Evolutionary conservation across 2,329 filamentous ascomycete species (phyloP).

Genomic region (Ophiostoma montium): DNA sequence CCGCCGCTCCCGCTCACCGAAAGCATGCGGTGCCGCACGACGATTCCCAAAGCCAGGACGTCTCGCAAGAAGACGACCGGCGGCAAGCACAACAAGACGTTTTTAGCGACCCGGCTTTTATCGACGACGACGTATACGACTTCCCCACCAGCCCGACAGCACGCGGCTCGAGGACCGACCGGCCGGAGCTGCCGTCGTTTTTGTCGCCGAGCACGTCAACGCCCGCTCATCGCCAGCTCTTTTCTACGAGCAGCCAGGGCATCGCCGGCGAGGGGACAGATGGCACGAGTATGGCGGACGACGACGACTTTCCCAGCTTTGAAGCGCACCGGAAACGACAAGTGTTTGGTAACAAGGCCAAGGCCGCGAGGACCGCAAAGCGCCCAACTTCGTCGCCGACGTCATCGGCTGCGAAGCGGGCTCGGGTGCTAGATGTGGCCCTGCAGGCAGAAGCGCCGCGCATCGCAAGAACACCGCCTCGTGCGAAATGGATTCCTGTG

Average conservation of each 20-base stretch:
- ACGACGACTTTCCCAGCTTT: slow-evolving; percentile 20
- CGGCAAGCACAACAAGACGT: slow-evolving; percentile 10
- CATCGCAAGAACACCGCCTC: not conserved
- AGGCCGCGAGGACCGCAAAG: slow-evolving; percentile 11
- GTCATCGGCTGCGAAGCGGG: slow-evolving; percentile 16
- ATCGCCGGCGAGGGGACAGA: slow-evolving; percentile 19
- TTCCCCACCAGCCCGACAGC: slow-evolving; percentile 4
- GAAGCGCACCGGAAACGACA: slow-evolving; percentile 11
- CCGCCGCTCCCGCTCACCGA: slow-evolving; percentile 12
- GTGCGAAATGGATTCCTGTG: slow-evolving; percentile 8
- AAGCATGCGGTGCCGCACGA: slow-evolving; percentile 19
- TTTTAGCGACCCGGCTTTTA: not conserved
- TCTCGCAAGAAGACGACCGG: slow-evolving; percentile 33
- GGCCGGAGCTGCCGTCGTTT: slow-evolving; percentile 10
- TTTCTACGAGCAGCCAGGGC: slow-evolving; percentile 17
- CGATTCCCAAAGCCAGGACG: slow-evolving; percentile 35
- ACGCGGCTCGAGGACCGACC: not conserved
- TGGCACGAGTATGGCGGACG: slow-evolving; percentile 19
- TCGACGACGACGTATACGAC: slow-evolving; percentile 1
- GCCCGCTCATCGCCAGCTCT: slow-evolving; percentile 12
- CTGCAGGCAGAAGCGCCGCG: not conserved
- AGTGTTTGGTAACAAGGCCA: not conserved
- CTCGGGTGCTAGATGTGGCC: slow-evolving; percentile 5
- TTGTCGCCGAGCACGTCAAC: slow-evolving; percentile 18
- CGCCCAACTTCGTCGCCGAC: slow-evolving; percentile 13